Percentiles rank a stretch among this genome's conserved stretches.
phyloP scores from a whole-genome alignment of 495 filamentous ascomycete species.

The Aspergillus baeticus region DNA sequence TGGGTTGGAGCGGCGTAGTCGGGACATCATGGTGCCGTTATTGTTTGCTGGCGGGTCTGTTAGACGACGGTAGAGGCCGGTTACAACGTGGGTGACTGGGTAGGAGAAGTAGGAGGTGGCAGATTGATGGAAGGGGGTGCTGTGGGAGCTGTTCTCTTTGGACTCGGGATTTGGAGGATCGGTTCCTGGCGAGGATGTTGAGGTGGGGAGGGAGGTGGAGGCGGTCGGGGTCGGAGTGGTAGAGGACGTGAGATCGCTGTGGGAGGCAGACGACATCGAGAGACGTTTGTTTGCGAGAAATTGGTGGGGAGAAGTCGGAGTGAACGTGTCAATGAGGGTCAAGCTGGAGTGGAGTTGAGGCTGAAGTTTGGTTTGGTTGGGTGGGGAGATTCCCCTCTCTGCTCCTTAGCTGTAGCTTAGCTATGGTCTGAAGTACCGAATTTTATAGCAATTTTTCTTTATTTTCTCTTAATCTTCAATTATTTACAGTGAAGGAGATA shows the following conservation, averaged over 20 bases:
- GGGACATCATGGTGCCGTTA: slow-evolving; percentile 25
- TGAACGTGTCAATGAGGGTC: neutral
- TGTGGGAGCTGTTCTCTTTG: slow-evolving; percentile 17
- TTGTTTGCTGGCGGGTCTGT: slow-evolving; percentile 40
- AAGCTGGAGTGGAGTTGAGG: slow-evolving; percentile 13
- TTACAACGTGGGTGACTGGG: slow-evolving; percentile 54
- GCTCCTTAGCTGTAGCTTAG: neutral
- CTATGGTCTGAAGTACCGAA: neutral
- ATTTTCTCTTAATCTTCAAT: neutral
- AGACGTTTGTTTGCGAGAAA: neutral
- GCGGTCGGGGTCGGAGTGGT: slow-evolving; percentile 28
- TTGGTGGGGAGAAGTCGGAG: slow-evolving; percentile 9
- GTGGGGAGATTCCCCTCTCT: neutral
- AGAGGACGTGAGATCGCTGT: slow-evolving; percentile 4
- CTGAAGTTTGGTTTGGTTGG: slow-evolving; percentile 11
- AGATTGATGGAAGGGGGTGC: slow-evolving; percentile 29
- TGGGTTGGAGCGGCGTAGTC: slow-evolving; percentile 14
- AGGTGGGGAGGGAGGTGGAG: slow-evolving; percentile 25
- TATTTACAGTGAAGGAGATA: neutral
- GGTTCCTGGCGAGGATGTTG: slow-evolving; percentile 29
- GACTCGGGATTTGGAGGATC: slow-evolving; percentile 26
- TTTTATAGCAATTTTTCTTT: neutral
- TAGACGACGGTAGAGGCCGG: slow-evolving; percentile 51
- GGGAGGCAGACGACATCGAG: slow-evolving; percentile 19
- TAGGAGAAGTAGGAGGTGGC: slow-evolving; percentile 53